phyloP scores from a whole-genome alignment of 2,329 filamentous ascomycete genomes.

The Chaetomiaceae sp. region DNA sequence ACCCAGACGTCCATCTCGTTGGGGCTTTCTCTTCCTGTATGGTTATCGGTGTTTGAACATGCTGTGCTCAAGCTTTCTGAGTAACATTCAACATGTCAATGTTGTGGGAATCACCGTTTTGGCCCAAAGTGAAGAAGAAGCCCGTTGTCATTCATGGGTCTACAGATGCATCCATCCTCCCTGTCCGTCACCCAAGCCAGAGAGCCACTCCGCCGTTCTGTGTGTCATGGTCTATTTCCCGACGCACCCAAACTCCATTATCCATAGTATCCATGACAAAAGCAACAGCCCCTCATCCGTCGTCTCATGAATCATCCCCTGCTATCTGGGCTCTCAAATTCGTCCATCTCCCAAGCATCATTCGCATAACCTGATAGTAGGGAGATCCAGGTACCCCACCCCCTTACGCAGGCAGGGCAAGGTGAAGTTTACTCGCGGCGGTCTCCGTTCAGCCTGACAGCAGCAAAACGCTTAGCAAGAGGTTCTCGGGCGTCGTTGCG shows the following conservation, averaged over 20 bases:
- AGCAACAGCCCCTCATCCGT: not conserved
- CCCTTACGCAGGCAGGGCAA: not conserved
- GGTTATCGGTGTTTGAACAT: no score
- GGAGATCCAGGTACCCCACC: no score
- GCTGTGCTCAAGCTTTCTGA: no score
- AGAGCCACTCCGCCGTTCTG: not conserved
- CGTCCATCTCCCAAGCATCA: not conserved
- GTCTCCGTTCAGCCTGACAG: constrained; percentile 56
- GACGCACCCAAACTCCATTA: constrained; percentile 2
- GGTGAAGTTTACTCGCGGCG: not conserved
- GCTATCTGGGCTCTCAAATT: not conserved
- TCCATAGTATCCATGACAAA: not conserved
- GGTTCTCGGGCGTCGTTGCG: constrained; percentile 44
- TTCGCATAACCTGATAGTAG: no score
- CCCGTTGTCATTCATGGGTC: not conserved
- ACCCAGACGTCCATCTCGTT: no score
- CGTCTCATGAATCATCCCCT: not conserved
- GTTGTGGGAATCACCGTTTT: no score
- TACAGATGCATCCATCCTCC: not conserved
- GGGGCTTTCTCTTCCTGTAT: no score
- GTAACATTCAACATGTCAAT: no score
- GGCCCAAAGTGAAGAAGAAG: not conserved
- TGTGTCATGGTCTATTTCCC: not conserved
- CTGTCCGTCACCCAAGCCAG: not conserved
- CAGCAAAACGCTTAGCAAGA: constrained; percentile 63